These are phyloP conservation scores for Boletus sp. DNA, from an alignment of 768 basidiomycete genomes.

Conservation along the genomic window DNA sequence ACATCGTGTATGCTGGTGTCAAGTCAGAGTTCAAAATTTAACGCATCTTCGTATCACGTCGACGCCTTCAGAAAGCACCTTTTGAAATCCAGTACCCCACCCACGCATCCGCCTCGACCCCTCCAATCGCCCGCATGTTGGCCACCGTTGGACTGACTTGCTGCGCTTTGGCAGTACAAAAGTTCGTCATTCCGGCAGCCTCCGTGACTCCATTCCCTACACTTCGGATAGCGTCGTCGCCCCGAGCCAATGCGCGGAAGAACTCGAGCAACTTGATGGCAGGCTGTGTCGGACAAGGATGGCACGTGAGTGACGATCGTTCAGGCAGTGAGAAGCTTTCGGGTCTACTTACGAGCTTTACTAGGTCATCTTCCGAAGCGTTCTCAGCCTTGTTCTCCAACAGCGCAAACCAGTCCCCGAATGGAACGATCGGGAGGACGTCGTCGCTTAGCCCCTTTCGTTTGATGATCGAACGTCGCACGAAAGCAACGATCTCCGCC, in stretches of 20 bases:
- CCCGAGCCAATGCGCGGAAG: slow-evolving; percentile 25
- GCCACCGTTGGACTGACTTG: slow-evolving; percentile 23
- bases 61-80: slow-evolving; percentile 11
- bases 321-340: too few species aligned
- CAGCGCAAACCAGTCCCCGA: slow-evolving; percentile 34
- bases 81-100: slow-evolving; percentile 27
- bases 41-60: too few species aligned
- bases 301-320: background rate
- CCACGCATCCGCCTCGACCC: slow-evolving; percentile 24
- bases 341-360: slow-evolving; percentile 29
- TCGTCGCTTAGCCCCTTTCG: slow-evolving; percentile 1
- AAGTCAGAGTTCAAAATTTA: too few species aligned
- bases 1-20: too few species aligned
- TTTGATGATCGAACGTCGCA: slow-evolving; percentile 20
- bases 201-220: background rate
- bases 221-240: slow-evolving; percentile 10
- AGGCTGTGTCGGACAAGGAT: slow-evolving; percentile 21
- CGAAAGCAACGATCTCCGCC: slow-evolving; percentile 26
- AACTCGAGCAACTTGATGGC: slow-evolving; percentile 37
- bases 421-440: slow-evolving; percentile 32
- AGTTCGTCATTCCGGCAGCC: slow-evolving; percentile 20
- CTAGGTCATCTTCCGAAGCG: slow-evolving; percentile 27
- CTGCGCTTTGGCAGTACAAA: slow-evolving; percentile 15
- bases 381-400: slow-evolving; percentile 23
- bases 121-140: slow-evolving; percentile 25